Conservation (phyloP, 129 eudicot species). For the Tanacetum coccineum region DNA sequence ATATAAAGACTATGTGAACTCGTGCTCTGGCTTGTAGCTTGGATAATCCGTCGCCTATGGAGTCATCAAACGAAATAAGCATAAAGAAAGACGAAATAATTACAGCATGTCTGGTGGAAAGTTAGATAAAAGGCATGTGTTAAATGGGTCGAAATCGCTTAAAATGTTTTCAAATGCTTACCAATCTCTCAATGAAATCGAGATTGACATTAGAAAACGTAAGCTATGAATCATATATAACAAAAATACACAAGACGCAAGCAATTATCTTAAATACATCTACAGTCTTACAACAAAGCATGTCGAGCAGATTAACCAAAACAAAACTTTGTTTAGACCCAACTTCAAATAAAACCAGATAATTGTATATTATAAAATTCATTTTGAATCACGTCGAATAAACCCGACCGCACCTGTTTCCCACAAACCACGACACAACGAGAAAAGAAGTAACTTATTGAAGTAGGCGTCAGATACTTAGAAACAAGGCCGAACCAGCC, state of each 20-base stretch:
- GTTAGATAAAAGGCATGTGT: too few relatives aligned
- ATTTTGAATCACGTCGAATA: background rate
- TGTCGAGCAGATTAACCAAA: too few relatives aligned
- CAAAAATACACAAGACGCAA: too few relatives aligned
- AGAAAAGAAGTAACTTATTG: conserved; percentile 25
- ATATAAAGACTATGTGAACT: conserved; percentile 41
- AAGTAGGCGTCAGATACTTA: conserved; percentile 29
- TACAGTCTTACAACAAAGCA: too few relatives aligned
- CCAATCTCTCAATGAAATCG: too few relatives aligned
- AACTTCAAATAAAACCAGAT: background rate
- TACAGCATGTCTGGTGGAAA: background rate
- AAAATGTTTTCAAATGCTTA: too few relatives aligned
- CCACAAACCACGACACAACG: background rate
- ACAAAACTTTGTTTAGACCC: background rate
- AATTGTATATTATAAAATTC: background rate
- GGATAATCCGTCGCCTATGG: conserved; percentile 42
- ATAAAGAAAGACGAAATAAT: conserved; percentile 2
- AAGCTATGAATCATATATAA: too few relatives aligned
- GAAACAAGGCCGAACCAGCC: conserved; percentile 54
- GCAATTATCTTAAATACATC: too few relatives aligned
- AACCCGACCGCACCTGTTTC: background rate
- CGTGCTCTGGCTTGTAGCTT: conserved; percentile 41
- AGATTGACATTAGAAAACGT: too few relatives aligned
- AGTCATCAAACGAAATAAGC: conserved; percentile 5
- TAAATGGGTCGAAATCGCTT: too few relatives aligned